Base-by-base conservation (phyloP, 2,329 filamentous ascomycete species). In the Tolypocladium nubicola region DNA sequence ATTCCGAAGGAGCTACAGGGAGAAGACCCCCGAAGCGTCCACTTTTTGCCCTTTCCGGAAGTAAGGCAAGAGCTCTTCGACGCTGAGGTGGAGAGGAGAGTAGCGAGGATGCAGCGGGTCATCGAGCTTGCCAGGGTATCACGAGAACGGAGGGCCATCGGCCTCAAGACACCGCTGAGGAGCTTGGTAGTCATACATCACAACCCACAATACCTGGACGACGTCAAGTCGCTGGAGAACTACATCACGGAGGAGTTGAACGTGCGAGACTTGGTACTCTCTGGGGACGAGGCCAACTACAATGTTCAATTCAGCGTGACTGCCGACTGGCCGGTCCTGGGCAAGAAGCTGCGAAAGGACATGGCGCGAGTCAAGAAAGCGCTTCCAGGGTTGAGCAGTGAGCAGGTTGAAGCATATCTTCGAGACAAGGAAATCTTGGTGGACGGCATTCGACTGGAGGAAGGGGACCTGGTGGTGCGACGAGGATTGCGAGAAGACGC, bases 271-370 rank as follows among this genome's bases (percentile, higher is more conserved):
- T 77, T 97, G 35, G 78, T 96, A 13, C 79, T 97, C 56, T 90
- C 90, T 3, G 86, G 83, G 9, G 91, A 97, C 62, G 94, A 97
- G 74, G 87, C 84, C 57, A 89, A 88, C 70, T 97, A 97, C 76
- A 89, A 91, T 56, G 91, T 99, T 52, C 87, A 94, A 68, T 96
- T 97, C 75, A 90, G 88, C 60, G 90, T 93, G 19, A 84, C 83
- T 43, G 92, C 91, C 9, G 94, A 99, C 72, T 97, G 94, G 88
- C 91, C 94, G 16, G 88, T 89, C 2, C 80, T 99, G 19, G 94
- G 94, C 62, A 96, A 96, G 82, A 97, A 97, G 77, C 81, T 97
- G 64, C 96, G 96, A 80, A 97, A 96, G 75, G 92, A 97, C 67
- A 89, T 91, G 62, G 84, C 86, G 62, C 90, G 88, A 69, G 91